Evolutionary conservation across 306 rosid species (phyloP).

Genomic region (Vigna mungo): DNA sequence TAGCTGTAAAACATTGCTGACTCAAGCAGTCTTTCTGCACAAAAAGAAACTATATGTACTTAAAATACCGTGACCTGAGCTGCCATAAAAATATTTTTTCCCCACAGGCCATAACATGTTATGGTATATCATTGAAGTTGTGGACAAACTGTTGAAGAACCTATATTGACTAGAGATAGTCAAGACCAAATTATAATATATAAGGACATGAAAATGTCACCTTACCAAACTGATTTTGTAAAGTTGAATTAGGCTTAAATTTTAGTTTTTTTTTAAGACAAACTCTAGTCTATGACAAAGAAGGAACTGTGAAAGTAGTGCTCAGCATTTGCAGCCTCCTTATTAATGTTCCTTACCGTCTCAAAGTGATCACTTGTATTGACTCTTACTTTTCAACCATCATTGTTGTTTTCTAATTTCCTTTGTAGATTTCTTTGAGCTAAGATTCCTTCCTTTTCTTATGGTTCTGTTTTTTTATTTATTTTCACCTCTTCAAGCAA

Average conservation of each 20-base stretch:
- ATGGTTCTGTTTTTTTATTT: conserved; percentile 28
- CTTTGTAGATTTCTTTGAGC: conserved; percentile 8
- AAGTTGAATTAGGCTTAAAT: too few relatives aligned
- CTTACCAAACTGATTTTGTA: too few relatives aligned
- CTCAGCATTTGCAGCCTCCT: neutral
- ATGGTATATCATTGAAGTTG: neutral
- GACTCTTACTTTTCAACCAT: conserved; percentile 25
- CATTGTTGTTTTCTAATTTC: conserved; percentile 21
- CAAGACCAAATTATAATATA: too few relatives aligned
- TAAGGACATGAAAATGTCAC: too few relatives aligned
- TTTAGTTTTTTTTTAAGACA: neutral
- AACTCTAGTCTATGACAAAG: conserved; percentile 11
- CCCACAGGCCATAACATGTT: conserved; percentile 8
- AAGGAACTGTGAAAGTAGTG: conserved; percentile 9
- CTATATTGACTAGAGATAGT: too few relatives aligned
- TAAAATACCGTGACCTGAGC: neutral
- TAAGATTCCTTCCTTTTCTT: conserved; percentile 20
- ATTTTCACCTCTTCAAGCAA: conserved; percentile 26
- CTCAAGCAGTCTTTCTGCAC: neutral
- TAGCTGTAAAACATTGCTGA: conserved; percentile 14
- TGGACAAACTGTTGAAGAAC: too few relatives aligned
- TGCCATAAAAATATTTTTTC: conserved; percentile 1
- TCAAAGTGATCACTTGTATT: conserved; percentile 15
- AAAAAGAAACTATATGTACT: too few relatives aligned
- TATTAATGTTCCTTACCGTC: conserved; percentile 1